Conservation (phyloP, 257 asterid species). For the Echium plantagineum region DNA sequence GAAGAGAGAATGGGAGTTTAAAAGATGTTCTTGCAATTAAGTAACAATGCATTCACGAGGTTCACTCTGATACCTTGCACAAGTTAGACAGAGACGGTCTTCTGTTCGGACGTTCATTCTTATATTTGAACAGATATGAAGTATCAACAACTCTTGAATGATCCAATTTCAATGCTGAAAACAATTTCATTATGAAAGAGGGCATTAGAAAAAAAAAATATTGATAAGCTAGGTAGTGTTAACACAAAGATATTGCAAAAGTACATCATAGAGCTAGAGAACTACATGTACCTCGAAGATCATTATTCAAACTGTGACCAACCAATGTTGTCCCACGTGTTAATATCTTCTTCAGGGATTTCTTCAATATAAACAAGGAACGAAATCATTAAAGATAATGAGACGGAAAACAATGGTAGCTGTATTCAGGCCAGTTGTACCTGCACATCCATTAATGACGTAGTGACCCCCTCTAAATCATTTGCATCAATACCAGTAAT, state of each 20-base stretch:
- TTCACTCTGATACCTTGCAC: constrained; percentile 22
- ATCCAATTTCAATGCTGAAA: constrained; percentile 73
- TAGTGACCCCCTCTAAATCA: constrained; percentile 74
- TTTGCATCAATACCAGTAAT: constrained; percentile 73
- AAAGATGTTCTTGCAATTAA: no score
- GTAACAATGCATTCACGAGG: no score
- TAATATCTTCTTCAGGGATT: constrained; percentile 56
- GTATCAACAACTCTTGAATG: constrained; percentile 77
- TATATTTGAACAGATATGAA: constrained; percentile 66
- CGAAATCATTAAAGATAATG: constrained; percentile 4
- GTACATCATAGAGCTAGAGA: constrained; percentile 3
- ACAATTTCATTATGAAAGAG: not conserved
- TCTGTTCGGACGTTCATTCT: constrained; percentile 31
- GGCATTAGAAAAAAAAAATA: not conserved
- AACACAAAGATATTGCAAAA: not conserved
- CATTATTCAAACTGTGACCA: constrained; percentile 90
- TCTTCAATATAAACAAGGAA: constrained; percentile 28
- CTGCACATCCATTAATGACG: constrained; percentile 68
- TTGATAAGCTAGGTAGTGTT: not conserved
- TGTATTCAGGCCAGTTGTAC: constrained; percentile 22
- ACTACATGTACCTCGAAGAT: constrained; percentile 60
- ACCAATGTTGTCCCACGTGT: constrained; percentile 58
- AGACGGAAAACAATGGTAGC: not conserved
- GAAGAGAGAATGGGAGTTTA: no score
- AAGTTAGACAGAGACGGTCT: constrained; percentile 41